A percentile compares a stretch with the other conserved stretches of the same genome.
phyloP scores from a whole-genome alignment of 2,329 filamentous ascomycete genomes.

The Didymella glomerata region DNA sequence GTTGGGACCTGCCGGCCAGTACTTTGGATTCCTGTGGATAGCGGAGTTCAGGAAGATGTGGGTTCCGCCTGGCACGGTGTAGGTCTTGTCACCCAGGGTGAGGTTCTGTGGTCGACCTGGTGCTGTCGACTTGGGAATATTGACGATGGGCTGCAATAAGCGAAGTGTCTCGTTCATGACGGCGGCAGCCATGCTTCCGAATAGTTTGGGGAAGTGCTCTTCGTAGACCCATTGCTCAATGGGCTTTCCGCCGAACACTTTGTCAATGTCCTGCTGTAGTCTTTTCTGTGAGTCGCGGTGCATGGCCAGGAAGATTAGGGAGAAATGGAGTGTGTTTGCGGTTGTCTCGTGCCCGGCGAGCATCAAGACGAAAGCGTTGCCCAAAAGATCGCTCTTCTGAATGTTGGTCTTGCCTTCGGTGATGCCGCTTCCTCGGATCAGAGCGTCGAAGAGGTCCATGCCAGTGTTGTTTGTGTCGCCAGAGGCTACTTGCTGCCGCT shows the following conservation, averaged over 20 bases:
- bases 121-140: constrained; percentile 72
- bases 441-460: constrained; percentile 64
- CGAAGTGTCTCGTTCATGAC: constrained; percentile 81
- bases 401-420: constrained; percentile 45
- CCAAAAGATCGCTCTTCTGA: constrained; percentile 67
- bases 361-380: constrained; percentile 71
- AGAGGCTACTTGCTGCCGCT: constrained; percentile 58
- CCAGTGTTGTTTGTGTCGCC: constrained; percentile 49
- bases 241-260: constrained; percentile 67
- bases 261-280: constrained; percentile 74
- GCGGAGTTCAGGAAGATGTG: constrained; percentile 64
- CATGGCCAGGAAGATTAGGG: constrained; percentile 72
- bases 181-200: constrained; percentile 75
- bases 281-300: constrained; percentile 69
- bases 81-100: constrained; percentile 64
- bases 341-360: constrained; percentile 84
- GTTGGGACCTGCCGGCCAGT: constrained; percentile 67
- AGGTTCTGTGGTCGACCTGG: constrained; percentile 63
- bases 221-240: constrained; percentile 76
- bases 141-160: constrained; percentile 73
- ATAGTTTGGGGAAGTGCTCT: constrained; percentile 68
- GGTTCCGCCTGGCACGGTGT: constrained; percentile 65
- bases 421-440: constrained; percentile 49
- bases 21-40: constrained; percentile 73
- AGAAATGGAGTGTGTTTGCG: constrained; percentile 77